Conservation (phyloP, 164 flowering plant species). For the Dillenia suffruticosa region DNA sequence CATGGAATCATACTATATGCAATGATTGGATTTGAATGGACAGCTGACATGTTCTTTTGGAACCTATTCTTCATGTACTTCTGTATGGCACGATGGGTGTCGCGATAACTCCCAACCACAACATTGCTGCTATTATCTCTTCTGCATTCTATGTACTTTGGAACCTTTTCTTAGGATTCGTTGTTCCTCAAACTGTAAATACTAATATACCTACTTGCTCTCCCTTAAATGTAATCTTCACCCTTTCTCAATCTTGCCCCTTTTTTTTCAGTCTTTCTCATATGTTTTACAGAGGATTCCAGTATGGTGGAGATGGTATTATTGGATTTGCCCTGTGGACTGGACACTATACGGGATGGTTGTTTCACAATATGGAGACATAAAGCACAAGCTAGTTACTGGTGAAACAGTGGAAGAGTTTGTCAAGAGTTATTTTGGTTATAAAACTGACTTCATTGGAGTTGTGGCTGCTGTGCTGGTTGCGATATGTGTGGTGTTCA, state of each 20-base stretch:
- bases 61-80: conserved; percentile 38
- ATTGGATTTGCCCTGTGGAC: conserved; percentile 29
- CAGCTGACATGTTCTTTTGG: conserved; percentile 35
- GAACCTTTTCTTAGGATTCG: conserved; percentile 51
- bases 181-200: conserved; percentile 39
- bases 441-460: conserved; percentile 24
- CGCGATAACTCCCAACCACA: conserved; percentile 41
- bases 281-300: conserved; percentile 33
- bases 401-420: conserved; percentile 32
- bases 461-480: conserved; percentile 25
- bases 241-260: neutral
- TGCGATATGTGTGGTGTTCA: conserved; percentile 28
- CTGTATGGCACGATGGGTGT: conserved; percentile 49
- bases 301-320: neutral
- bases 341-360: conserved; percentile 41
- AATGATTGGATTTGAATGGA: conserved; percentile 47
- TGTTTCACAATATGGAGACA: conserved; percentile 39
- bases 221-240: neutral
- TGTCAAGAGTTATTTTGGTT: conserved; percentile 26
- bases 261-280: neutral
- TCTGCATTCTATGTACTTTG: conserved; percentile 37
- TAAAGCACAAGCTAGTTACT: conserved; percentile 12
- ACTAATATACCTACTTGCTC: no score
- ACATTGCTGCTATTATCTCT: conserved; percentile 35
- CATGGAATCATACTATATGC: conserved; percentile 42